Percentiles rank a stretch among this genome's conserved stretches.
Conservation (phyloP, 495 filamentous ascomycete genomes). For the Aspergillus sclerotioniger region DNA sequence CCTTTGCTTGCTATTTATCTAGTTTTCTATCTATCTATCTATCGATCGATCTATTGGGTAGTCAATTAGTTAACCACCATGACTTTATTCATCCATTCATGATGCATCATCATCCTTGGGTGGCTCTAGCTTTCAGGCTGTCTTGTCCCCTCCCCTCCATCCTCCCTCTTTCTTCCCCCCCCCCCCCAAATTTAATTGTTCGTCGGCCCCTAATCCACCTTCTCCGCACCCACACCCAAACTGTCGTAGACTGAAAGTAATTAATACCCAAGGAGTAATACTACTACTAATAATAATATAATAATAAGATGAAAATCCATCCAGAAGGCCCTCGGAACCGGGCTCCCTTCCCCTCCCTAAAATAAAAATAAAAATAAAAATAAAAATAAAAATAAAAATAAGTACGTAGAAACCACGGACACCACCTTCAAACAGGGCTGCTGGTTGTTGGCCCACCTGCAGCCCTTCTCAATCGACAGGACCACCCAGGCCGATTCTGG, state of each 20-base stretch:
- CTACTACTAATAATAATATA: no score
- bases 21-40: no score
- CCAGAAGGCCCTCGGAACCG: background rate
- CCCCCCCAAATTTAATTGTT: constrained; percentile 5
- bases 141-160: background rate
- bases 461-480: constrained; percentile 22
- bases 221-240: constrained; percentile 10
- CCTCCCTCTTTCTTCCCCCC: background rate
- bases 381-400: constrained; percentile 3
- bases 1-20: background rate
- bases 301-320: no score
- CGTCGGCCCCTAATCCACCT: constrained; percentile 7
- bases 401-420: constrained; percentile 1
- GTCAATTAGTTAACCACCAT: background rate
- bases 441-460: constrained; percentile 18
- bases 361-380: constrained; percentile 6
- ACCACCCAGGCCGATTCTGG: constrained; percentile 16
- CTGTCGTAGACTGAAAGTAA: background rate
- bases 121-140: background rate
- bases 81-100: background rate
- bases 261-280: background rate
- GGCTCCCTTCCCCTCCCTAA: background rate
- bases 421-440: constrained; percentile 14
- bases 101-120: background rate
- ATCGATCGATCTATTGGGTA: background rate